Conservation (phyloP, 805 yeast genomes). For the Candida xiaguanensis region DNA sequence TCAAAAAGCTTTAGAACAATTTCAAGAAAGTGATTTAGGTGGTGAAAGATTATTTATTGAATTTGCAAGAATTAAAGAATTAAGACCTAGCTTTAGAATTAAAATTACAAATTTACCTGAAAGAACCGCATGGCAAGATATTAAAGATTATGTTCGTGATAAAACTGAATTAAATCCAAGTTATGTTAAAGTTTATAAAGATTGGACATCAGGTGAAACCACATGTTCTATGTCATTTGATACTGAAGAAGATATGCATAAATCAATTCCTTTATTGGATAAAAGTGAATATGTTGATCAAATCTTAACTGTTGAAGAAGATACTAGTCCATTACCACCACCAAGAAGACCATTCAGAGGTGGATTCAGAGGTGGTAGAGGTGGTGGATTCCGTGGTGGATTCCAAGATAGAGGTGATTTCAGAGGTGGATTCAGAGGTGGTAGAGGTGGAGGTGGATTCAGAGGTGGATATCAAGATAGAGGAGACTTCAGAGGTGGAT, state of each 20-base stretch:
- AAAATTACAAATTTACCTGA: constrained; percentile 69
- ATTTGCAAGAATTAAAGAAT: constrained; percentile 53
- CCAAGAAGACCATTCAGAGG: constrained; percentile 41
- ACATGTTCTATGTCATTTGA: constrained; percentile 53
- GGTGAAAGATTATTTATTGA: constrained; percentile 51
- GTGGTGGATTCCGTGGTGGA: constrained; percentile 35
- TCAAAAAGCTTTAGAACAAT: constrained; percentile 44
- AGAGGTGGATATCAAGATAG: constrained; percentile 31
- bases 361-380: constrained; percentile 30
- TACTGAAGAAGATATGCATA: constrained; percentile 69
- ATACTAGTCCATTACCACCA: constrained; percentile 56
- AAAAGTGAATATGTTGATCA: constrained; percentile 69
- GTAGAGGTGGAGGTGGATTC: constrained; percentile 33
- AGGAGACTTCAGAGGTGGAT: constrained; percentile 41
- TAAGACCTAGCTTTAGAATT: constrained; percentile 72
- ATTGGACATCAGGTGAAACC: constrained; percentile 43
- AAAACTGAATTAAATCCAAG: constrained; percentile 62
- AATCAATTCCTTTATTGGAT: constrained; percentile 72
- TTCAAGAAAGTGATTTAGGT: constrained; percentile 43
- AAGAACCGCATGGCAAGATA: constrained; percentile 81
- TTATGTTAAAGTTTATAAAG: constrained; percentile 51
- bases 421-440: constrained; percentile 36
- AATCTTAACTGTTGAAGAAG: constrained; percentile 73
- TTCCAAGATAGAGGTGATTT: constrained; percentile 24
- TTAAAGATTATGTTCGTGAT: constrained; percentile 85